A percentile compares a stretch with the other conserved stretches of the same genome.
These are phyloP conservation scores for Grigorovia yakushimaensis DNA, from an alignment of 805 yeast genomes.

Conservation along the genomic window DNA sequence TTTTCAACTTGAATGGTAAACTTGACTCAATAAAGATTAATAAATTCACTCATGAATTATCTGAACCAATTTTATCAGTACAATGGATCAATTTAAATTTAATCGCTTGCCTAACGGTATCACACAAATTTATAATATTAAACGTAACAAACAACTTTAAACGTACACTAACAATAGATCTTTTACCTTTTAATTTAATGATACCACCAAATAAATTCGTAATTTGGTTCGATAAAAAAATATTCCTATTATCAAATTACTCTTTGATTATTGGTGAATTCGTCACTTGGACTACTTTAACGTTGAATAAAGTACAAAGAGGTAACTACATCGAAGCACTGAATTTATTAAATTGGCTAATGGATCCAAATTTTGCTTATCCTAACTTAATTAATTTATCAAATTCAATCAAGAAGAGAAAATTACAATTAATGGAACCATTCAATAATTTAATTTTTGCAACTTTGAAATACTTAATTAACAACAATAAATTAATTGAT, in stretches of 20 bases:
- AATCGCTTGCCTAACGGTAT: slow-evolving; percentile 18
- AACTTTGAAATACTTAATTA: slow-evolving; percentile 18
- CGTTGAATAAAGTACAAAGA: slow-evolving; percentile 20
- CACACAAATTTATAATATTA: slow-evolving; percentile 20
- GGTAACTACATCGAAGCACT: slow-evolving; percentile 25
- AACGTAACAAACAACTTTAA: slow-evolving; percentile 7
- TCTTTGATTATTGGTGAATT: slow-evolving; percentile 21
- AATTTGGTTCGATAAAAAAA: slow-evolving; percentile 11
- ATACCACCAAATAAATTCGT: slow-evolving; percentile 21
- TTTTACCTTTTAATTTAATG: slow-evolving; percentile 17
- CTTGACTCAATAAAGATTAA: not conserved
- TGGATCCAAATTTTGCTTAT: slow-evolving; percentile 12
- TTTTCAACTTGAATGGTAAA: not conserved
- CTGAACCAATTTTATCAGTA: slow-evolving; percentile 15
- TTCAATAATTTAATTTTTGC: slow-evolving; percentile 24
- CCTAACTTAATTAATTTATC: slow-evolving; percentile 13
- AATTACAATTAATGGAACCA: slow-evolving; percentile 21
- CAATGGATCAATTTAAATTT: slow-evolving; percentile 19
- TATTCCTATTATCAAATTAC: slow-evolving; percentile 19
- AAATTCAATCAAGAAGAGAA: slow-evolving; percentile 8
- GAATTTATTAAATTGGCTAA: slow-evolving; percentile 13
- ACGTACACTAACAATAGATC: slow-evolving; percentile 14
- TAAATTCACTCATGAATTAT: not conserved
- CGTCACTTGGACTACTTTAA: slow-evolving; percentile 26
- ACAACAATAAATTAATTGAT: slow-evolving; percentile 3